phyloP scores from a whole-genome alignment of 1,284 basidiomycete species.

The Schizopora paradoxa region DNA sequence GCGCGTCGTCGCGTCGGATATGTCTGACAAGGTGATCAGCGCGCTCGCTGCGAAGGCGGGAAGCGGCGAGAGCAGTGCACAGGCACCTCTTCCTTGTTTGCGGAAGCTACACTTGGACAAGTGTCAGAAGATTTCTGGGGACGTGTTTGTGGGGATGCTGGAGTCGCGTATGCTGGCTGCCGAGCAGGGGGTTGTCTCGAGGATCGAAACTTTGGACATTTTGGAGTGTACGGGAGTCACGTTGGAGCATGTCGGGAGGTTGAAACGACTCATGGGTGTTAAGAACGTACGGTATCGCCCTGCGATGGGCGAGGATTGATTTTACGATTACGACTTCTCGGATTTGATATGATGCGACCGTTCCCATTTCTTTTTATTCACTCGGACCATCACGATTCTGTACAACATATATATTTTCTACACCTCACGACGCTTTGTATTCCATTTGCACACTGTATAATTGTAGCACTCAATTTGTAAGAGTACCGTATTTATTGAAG shows the following conservation, averaged over 20 bases:
- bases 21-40: conserved; percentile 65
- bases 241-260: conserved; percentile 33
- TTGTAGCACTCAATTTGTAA: no score
- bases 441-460: no score
- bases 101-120: conserved; percentile 46
- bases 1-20: conserved; percentile 68
- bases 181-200: conserved; percentile 22
- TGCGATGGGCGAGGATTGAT: conserved; percentile 10
- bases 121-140: conserved; percentile 58
- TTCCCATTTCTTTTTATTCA: no score
- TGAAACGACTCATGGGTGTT: conserved; percentile 23
- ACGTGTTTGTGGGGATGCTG: conserved; percentile 48
- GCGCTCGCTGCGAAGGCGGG: conserved; percentile 30
- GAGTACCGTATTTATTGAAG: no score
- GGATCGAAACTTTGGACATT: conserved; percentile 41
- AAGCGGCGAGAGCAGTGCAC: conserved; percentile 11
- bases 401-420: no score
- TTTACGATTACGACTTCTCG: neutral
- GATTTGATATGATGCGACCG: neutral
- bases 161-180: conserved; percentile 33
- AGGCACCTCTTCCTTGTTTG: conserved; percentile 49
- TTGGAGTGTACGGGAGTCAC: conserved; percentile 44
- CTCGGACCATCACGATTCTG: no score
- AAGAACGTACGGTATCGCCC: conserved; percentile 6
- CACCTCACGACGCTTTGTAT: no score